Evolutionary conservation across 768 basidiomycete species (phyloP).

Genomic region (Amylocystis lapponica): DNA sequence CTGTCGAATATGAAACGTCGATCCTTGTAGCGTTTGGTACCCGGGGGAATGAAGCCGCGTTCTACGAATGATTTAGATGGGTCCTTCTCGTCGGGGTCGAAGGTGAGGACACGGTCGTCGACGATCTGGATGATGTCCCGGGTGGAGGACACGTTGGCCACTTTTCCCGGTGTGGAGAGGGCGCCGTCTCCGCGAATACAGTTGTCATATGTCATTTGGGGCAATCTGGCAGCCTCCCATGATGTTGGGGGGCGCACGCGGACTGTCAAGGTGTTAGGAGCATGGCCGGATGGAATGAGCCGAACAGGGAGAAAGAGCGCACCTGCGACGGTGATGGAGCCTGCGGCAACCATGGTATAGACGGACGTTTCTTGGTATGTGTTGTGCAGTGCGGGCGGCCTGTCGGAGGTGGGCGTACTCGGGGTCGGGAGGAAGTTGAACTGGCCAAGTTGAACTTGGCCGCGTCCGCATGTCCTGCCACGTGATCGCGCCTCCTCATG

Average conservation of each 20-base stretch:
- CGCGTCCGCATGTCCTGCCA: slow-evolving; percentile 9
- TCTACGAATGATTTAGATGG: slow-evolving; percentile 74
- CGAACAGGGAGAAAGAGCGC: slow-evolving; percentile 7
- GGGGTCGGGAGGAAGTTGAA: slow-evolving; percentile 3
- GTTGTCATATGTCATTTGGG: slow-evolving; percentile 50
- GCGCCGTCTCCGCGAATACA: slow-evolving; percentile 81
- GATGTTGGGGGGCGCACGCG: slow-evolving; percentile 85
- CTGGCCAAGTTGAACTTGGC: slow-evolving; percentile 11
- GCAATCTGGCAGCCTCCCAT: slow-evolving; percentile 82
- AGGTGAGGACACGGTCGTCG: slow-evolving; percentile 92
- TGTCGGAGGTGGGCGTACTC: slow-evolving; percentile 4
- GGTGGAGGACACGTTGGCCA: slow-evolving; percentile 50
- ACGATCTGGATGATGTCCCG: slow-evolving; percentile 82
- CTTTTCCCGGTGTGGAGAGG: slow-evolving; percentile 53
- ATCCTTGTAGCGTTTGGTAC: slow-evolving; percentile 94
- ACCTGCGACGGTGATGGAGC: slow-evolving; percentile 88
- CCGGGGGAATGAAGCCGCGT: slow-evolving; percentile 78
- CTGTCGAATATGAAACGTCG: slow-evolving; percentile 95
- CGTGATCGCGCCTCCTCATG: slow-evolving; percentile 14
- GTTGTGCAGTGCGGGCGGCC: slow-evolving; percentile 6
- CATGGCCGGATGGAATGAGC: neutral
- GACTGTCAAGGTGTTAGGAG: slow-evolving; percentile 42
- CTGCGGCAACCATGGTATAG: slow-evolving; percentile 76
- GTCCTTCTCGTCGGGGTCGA: slow-evolving; percentile 93
- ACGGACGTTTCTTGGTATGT: too few species aligned